Evolutionary conservation across 2,329 filamentous ascomycete genomes (phyloP).

Genomic region (Leptodontidium sp.): DNA sequence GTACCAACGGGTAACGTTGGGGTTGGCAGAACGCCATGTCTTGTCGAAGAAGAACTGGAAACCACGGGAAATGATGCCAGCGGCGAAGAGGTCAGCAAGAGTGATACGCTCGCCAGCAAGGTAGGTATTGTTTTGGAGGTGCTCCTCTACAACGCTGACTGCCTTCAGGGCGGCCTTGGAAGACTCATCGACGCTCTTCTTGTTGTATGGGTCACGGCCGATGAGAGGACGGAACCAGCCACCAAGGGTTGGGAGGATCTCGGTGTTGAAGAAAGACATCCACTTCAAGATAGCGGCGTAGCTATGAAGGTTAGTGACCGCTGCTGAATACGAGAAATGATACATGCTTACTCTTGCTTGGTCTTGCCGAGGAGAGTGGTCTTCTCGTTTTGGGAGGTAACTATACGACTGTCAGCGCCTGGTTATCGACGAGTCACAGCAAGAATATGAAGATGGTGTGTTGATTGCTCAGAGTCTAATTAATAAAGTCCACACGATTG

Average conservation of each 20-base stretch:
- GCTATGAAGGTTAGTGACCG: constrained; percentile 51
- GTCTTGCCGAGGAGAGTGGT: constrained; percentile 99
- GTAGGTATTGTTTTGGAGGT: constrained; percentile 93
- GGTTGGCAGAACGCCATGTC: constrained; percentile 83
- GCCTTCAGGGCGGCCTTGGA: constrained; percentile 74
- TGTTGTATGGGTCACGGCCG: constrained; percentile 90
- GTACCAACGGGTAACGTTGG: constrained; percentile 92
- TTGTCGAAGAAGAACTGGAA: constrained; percentile 97
- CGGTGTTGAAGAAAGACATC: constrained; percentile 96
- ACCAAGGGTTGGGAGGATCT: constrained; percentile 78
- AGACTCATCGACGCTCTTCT: constrained; percentile 90
- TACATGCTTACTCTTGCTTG: constrained; percentile 85
- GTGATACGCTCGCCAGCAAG: constrained; percentile 98
- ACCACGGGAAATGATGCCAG: constrained; percentile 81
- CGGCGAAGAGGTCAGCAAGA: constrained; percentile 90
- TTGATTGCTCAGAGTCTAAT: constrained; percentile 78
- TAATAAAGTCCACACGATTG: constrained; percentile 79
- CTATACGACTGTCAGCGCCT: constrained; percentile 57
- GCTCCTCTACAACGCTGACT: constrained; percentile 79
- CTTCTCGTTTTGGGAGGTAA: constrained; percentile 99
- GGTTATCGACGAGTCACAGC: constrained; percentile 8
- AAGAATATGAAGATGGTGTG: constrained; percentile 26
- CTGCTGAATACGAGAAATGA: background rate
- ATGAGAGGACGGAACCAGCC: constrained; percentile 88
- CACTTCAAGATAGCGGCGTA: constrained; percentile 98